phyloP scores from a whole-genome alignment of 768 basidiomycete species.

The Cantharellus anzutake region DNA sequence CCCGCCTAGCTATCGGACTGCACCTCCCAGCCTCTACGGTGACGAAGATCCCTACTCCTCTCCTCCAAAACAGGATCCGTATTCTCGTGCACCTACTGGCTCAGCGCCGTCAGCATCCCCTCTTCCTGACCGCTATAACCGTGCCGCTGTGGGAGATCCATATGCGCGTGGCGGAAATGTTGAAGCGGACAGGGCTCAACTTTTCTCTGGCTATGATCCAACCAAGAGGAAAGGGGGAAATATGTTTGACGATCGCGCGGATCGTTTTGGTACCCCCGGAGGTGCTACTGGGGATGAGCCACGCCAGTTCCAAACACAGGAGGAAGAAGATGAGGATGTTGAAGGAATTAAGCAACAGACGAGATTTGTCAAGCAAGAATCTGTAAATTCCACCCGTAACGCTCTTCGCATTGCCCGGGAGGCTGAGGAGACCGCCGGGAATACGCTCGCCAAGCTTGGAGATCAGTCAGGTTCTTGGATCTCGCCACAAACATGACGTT shows the following conservation, averaged over 20 bases:
- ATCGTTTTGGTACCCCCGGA: conserved; percentile 35
- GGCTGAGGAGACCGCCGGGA: conserved; percentile 86
- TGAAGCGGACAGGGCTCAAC: conserved; percentile 47
- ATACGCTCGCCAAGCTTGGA: conserved; percentile 65
- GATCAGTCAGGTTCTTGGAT: conserved; percentile 70
- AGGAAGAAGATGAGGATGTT: conserved; percentile 67
- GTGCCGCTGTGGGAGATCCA: conserved; percentile 37
- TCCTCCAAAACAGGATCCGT: conserved; percentile 11
- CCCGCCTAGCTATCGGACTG: conserved; percentile 25
- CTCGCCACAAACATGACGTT: conserved; percentile 2
- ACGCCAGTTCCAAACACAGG: conserved; percentile 5
- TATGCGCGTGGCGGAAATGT: conserved; percentile 46
- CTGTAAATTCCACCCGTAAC: conserved; percentile 73
- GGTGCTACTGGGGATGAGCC: conserved; percentile 16
- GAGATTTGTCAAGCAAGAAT: conserved; percentile 77
- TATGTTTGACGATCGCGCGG: conserved; percentile 18
- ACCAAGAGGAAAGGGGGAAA: conserved; percentile 16
- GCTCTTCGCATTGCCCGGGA: conserved; percentile 86
- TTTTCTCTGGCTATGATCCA: conserved; percentile 59
- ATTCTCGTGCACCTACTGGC: neutral
- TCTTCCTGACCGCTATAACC: conserved; percentile 14
- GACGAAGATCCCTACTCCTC: conserved; percentile 51
- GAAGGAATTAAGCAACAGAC: conserved; percentile 94
- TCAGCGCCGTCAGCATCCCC: neutral
- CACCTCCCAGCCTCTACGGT: conserved; percentile 37